Conservation (phyloP, 805 yeast species). For the Cyberlindnera xishuangbannaensis region DNA sequence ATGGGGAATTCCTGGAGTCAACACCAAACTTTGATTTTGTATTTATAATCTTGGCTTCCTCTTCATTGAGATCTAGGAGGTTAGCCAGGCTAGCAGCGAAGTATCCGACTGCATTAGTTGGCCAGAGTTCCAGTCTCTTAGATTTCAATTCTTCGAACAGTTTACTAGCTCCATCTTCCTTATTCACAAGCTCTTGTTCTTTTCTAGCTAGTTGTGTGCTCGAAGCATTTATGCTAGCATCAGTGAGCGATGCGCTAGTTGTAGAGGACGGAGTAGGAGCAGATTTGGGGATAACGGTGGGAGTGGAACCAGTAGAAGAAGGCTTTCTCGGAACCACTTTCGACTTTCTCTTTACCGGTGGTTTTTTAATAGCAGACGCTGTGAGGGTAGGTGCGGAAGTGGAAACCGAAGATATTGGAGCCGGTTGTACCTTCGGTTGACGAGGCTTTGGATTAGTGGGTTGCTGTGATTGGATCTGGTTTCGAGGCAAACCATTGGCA, state of each 20-base stretch:
- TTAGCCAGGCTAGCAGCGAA: slow-evolving; percentile 25
- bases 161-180: slow-evolving; percentile 16
- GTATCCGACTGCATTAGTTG: slow-evolving; percentile 18
- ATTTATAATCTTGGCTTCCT: slow-evolving; percentile 22
- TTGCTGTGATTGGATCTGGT: slow-evolving; percentile 1
- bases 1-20: slow-evolving; percentile 16
- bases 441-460: slow-evolving; percentile 5
- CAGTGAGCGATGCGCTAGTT: slow-evolving; percentile 4
- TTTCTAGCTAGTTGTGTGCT: slow-evolving; percentile 19
- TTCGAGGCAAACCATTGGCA: too few species aligned
- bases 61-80: slow-evolving; percentile 22
- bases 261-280: too few species aligned
- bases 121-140: slow-evolving; percentile 21
- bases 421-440: slow-evolving; percentile 7
- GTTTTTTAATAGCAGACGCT: slow-evolving; percentile 14
- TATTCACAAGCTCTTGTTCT: slow-evolving; percentile 21
- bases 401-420: slow-evolving; percentile 5
- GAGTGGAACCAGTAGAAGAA: slow-evolving; percentile 8
- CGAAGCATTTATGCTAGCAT: slow-evolving; percentile 4
- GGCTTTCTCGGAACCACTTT: slow-evolving; percentile 10
- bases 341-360: slow-evolving; percentile 12
- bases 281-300: too few species aligned
- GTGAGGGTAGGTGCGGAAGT: slow-evolving; percentile 2
- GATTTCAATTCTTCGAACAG: slow-evolving; percentile 15
- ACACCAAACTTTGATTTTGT: slow-evolving; percentile 8